phyloP scores from a whole-genome alignment of 1,284 basidiomycete species.

The Meira miltonrushii region DNA sequence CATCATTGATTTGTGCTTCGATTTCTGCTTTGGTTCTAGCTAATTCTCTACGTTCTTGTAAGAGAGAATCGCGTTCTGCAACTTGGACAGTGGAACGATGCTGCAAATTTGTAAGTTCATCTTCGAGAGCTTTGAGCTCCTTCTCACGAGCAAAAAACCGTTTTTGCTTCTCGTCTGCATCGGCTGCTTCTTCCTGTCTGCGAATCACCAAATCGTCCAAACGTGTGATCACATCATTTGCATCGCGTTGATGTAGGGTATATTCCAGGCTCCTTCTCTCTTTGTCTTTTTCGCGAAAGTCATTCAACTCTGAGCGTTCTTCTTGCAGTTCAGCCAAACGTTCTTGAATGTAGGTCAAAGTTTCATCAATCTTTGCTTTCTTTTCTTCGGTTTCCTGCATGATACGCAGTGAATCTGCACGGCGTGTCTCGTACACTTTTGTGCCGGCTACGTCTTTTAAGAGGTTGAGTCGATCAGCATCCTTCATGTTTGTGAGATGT shows the following conservation, averaged over 20 bases:
- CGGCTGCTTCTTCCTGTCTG: conserved; percentile 67
- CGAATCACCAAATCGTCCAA: conserved; percentile 61
- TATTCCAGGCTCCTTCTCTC: conserved; percentile 93
- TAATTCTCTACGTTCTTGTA: conserved; percentile 61
- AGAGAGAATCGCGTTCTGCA: conserved; percentile 67
- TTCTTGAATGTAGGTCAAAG: conserved; percentile 84
- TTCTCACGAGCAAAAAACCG: conserved; percentile 79
- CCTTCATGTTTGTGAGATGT: conserved; percentile 92
- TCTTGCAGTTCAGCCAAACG: conserved; percentile 85
- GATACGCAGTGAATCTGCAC: conserved; percentile 84
- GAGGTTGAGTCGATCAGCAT: conserved; percentile 83
- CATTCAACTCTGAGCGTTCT: conserved; percentile 94
- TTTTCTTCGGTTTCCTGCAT: conserved; percentile 89
- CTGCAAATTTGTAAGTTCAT: not conserved
- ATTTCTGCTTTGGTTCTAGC: conserved; percentile 65
- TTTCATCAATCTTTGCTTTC: conserved; percentile 80
- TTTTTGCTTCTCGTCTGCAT: conserved; percentile 71
- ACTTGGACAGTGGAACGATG: conserved; percentile 56
- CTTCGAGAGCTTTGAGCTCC: conserved; percentile 59
- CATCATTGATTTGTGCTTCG: conserved; percentile 70
- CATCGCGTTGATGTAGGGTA: conserved; percentile 81
- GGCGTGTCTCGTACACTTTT: conserved; percentile 92
- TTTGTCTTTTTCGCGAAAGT: conserved; percentile 91
- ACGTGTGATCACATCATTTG: conserved; percentile 72
- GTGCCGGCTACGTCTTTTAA: conserved; percentile 98